Conservation (phyloP, 2,329 filamentous ascomycete species). For the Penicillium thymicola region DNA sequence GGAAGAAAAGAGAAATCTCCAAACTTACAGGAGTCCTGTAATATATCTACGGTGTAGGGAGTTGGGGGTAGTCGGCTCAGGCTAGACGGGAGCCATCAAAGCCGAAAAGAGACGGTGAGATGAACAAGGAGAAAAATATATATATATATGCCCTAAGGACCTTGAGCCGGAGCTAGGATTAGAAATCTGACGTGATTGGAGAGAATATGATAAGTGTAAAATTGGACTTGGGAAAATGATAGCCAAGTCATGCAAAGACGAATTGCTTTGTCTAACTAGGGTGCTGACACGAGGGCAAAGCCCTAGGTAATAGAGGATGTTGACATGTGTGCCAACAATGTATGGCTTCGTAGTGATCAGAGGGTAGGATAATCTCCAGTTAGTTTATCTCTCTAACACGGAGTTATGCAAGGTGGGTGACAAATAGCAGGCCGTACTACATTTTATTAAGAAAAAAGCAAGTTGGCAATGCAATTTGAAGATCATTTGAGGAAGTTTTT, state of each 20-base stretch:
- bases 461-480: background rate
- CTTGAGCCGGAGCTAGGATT: slow-evolving; percentile 1
- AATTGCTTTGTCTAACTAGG: background rate
- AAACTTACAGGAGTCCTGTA: slow-evolving; percentile 11
- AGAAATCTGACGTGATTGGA: slow-evolving; percentile 1
- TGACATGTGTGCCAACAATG: background rate
- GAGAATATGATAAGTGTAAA: background rate
- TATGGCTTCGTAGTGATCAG: background rate
- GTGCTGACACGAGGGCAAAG: background rate
- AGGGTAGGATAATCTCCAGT: background rate
- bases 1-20: background rate
- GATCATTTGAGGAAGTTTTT: background rate
- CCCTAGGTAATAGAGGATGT: background rate
- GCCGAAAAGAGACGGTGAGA: slow-evolving; percentile 18
- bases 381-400: slow-evolving; percentile 6
- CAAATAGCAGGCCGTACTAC: background rate
- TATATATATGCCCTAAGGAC: background rate
- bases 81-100: slow-evolving; percentile 11
- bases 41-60: slow-evolving; percentile 10
- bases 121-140: background rate
- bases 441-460: background rate
- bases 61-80: background rate
- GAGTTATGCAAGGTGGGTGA: background rate
- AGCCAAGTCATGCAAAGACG: background rate
- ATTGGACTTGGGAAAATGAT: background rate